phyloP scores from a whole-genome alignment of 176 grass and related monocot species.

The Alopecurus myosuroides region DNA sequence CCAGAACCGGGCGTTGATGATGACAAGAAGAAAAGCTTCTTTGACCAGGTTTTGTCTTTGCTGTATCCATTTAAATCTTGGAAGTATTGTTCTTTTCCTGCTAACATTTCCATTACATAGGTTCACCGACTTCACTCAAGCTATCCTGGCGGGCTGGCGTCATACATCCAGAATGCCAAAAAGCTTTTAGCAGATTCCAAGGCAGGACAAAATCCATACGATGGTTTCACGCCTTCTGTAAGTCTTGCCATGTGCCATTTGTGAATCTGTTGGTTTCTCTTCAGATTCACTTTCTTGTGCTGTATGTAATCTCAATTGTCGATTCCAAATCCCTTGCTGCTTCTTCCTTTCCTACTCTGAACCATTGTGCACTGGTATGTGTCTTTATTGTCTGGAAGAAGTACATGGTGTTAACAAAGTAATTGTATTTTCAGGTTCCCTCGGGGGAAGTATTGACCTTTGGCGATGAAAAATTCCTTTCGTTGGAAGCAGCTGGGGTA shows the following conservation, averaged over 20 bases:
- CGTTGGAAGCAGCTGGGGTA: constrained; percentile 71
- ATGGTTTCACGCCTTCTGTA: constrained; percentile 87
- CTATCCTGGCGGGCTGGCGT: constrained; percentile 76
- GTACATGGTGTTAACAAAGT: neutral
- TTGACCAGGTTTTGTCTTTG: constrained; percentile 55
- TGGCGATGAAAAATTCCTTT: constrained; percentile 73
- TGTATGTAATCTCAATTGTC: neutral
- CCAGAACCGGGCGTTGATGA: constrained; percentile 54
- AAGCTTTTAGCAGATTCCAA: constrained; percentile 89
- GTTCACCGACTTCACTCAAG: constrained; percentile 68
- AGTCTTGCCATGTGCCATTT: constrained; percentile 11
- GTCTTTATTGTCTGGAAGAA: neutral
- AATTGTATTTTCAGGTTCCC: constrained; percentile 59
- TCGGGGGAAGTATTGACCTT: constrained; percentile 79
- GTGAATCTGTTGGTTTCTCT: neutral
- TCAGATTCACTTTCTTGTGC: neutral
- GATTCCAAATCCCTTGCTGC: neutral
- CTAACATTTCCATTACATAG: constrained; percentile 19
- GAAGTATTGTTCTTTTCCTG: neutral
- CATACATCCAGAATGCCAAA: constrained; percentile 84
- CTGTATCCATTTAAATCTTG: neutral
- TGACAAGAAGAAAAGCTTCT: constrained; percentile 70
- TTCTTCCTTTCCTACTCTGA: neutral
- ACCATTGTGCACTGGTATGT: neutral
- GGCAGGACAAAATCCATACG: constrained; percentile 85